Evolutionary conservation across 768 basidiomycete genomes (phyloP), one percentile per base, ranked within the genome.

Genomic region (Rhodotorula kratochvilovae): DNA sequence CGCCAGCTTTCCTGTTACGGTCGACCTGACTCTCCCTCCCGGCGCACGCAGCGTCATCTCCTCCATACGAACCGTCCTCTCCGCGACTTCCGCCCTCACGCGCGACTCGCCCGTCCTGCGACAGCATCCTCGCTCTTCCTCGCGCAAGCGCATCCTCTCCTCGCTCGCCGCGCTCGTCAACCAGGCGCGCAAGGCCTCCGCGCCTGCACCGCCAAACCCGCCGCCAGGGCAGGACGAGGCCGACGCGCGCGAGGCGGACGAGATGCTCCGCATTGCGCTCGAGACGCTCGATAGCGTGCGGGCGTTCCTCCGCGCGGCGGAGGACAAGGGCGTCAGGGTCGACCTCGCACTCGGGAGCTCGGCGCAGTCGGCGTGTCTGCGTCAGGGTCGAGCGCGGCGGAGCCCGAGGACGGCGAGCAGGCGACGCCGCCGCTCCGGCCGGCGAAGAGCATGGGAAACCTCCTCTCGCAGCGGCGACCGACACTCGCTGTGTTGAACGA

Each of bases 11-110:
- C 29, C 29, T 53, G 19, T 21, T 23, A 33, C 31, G 17, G 2
- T 5, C 21, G 13, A 8, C 17, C n/a, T 56, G 39, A 58, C 57
- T 6, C n/a, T 5, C 25, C 21, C 23, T 27, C 7, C 2, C 35
- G 11, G 12, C 42, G 13, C n/a, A 12, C 6, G 11, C 67, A 75
- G 77, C 80, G 89, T 98, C 70, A 93, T 99, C 75, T 92, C 92
- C 21, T 91, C 90, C 64, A 92, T 98, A 58, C 89, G 94, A 43
- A 86, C 88, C 39, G 89, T 95, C 27, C 85, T 99, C 55, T 86
- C 88, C 39, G 86, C 89, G 19, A 88, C 91, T 25, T 90, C 90
- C 68, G 94, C 91, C 66, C 84, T 96, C 33, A 86, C 88, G 51
- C 88, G 91, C 56, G 91, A 95, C 73, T 89, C 91, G 1, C 84